Evolutionary conservation across 495 filamentous ascomycete species (phyloP).

Genomic region (Penicillium coprophilum): DNA sequence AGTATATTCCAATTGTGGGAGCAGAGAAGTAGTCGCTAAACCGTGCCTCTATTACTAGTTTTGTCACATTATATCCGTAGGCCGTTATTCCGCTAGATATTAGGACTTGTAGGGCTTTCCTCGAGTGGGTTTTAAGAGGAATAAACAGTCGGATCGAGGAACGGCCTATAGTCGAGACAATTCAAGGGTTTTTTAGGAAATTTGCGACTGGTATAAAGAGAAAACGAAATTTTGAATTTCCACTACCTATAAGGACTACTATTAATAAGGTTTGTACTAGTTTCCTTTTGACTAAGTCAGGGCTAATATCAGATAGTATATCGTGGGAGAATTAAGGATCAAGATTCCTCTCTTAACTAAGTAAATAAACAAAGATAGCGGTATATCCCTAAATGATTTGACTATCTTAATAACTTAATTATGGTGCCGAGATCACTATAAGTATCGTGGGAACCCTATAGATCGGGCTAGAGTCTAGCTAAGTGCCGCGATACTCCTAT

Average conservation of each 20-base stretch:
- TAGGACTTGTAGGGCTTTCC: not conserved
- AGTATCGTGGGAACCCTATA: constrained; percentile 6
- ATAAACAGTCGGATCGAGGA: constrained; percentile 6
- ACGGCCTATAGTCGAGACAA: constrained; percentile 5
- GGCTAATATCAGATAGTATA: constrained; percentile 7
- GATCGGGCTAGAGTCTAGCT: constrained; percentile 11
- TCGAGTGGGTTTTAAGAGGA: not conserved
- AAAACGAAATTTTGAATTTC: constrained; percentile 22
- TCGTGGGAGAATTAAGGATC: constrained; percentile 1
- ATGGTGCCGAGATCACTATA: constrained; percentile 10
- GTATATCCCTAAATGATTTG: constrained; percentile 12
- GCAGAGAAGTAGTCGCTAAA: not conserved
- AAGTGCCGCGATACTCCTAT: constrained; percentile 14
- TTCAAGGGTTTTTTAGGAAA: constrained; percentile 3
- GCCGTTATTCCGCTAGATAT: not conserved
- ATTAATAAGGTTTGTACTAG: not conserved
- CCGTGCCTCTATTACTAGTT: not conserved
- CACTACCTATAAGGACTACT: not conserved
- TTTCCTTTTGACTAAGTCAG: not conserved
- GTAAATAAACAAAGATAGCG: constrained; percentile 10
- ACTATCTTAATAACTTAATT: constrained; percentile 15
- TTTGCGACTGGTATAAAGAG: constrained; percentile 1
- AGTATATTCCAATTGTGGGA: not conserved
- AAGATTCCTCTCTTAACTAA: constrained; percentile 8
- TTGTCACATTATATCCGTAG: not conserved